Evolutionary conservation across 176 grass and related monocot genomes (phyloP).

Genomic region (Bolboschoenus planiculmis): DNA sequence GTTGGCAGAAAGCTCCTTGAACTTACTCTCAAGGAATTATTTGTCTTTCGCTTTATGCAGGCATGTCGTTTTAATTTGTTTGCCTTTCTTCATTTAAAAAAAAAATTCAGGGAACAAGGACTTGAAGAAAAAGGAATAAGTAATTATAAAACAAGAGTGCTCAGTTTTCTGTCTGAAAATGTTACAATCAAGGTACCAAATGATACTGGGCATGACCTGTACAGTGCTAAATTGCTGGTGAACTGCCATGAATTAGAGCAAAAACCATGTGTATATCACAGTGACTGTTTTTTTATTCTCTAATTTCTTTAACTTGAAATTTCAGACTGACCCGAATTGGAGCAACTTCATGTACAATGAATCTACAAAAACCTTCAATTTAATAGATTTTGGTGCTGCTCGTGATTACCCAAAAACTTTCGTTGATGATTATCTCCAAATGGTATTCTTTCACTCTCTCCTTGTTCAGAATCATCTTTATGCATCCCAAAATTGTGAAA

Average conservation of each 20-base stretch:
- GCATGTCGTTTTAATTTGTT: conserved; percentile 35
- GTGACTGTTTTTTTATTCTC: not conserved
- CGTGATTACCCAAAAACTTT: conserved; percentile 68
- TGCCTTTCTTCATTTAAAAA: not conserved
- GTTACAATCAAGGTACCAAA: not conserved
- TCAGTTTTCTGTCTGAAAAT: not conserved
- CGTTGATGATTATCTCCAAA: conserved; percentile 80
- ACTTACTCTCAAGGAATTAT: conserved; percentile 87
- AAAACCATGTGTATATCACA: not conserved
- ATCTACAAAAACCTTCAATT: conserved; percentile 54
- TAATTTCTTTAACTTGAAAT: conserved; percentile 11
- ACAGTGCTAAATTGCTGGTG: not conserved
- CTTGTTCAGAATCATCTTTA: not conserved
- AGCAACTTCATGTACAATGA: conserved; percentile 88
- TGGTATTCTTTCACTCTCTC: conserved; percentile 40
- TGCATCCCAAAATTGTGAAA: not conserved
- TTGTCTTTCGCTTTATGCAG: conserved; percentile 98
- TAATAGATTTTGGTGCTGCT: conserved; percentile 92
- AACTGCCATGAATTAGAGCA: not conserved
- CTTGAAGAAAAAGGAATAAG: no score
- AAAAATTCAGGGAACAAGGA: not conserved
- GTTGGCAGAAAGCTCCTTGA: conserved; percentile 83
- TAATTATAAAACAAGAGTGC: not conserved
- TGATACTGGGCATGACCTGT: not conserved
- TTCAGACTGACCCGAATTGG: conserved; percentile 99